A percentile compares a stretch with the other conserved stretches of the same genome.
phyloP scores from a whole-genome alignment of 2,329 filamentous ascomycete genomes.

The Graphiopsis chlorocephala region DNA sequence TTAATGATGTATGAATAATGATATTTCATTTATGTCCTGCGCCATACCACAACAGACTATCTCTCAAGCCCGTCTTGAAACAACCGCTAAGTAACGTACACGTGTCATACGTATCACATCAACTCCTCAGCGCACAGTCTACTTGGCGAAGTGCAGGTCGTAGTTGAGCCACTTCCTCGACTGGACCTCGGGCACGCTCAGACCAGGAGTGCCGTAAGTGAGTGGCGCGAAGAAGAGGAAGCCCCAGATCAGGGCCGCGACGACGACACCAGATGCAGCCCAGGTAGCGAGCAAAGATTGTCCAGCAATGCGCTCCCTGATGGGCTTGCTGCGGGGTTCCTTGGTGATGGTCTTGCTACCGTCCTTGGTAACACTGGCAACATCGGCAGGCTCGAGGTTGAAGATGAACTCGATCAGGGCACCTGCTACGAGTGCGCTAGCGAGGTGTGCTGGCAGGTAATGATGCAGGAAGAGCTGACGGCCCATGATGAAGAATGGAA shows the following conservation, averaged over 20 bases:
- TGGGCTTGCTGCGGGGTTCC: slow-evolving; percentile 63
- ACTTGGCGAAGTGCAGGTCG: slow-evolving; percentile 98
- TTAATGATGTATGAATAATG: neutral
- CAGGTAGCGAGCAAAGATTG: slow-evolving; percentile 77
- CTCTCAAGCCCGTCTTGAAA: neutral
- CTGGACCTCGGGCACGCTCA: slow-evolving; percentile 73
- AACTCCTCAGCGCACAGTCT: slow-evolving; percentile 31
- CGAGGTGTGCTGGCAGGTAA: slow-evolving; percentile 91
- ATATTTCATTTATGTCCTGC: neutral
- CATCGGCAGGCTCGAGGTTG: slow-evolving; percentile 72
- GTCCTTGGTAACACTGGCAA: slow-evolving; percentile 49
- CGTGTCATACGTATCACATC: neutral
- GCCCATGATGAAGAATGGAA: slow-evolving; percentile 97
- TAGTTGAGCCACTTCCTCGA: slow-evolving; percentile 94
- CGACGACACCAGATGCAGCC: slow-evolving; percentile 71
- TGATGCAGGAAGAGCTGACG: slow-evolving; percentile 97
- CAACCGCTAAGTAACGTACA: neutral
- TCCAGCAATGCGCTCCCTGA: slow-evolving; percentile 74
- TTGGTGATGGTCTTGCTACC: slow-evolving; percentile 35
- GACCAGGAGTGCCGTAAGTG: slow-evolving; percentile 90
- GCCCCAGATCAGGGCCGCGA: slow-evolving; percentile 66
- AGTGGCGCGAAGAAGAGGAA: slow-evolving; percentile 94
- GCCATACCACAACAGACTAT: neutral
- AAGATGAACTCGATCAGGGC: slow-evolving; percentile 95
- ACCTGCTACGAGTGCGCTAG: slow-evolving; percentile 84